Evolutionary conservation across 1,284 basidiomycete genomes (phyloP), one percentile per base, ranked within the genome.

Genomic region (Ceratorhiza oryzae-sativae): DNA sequence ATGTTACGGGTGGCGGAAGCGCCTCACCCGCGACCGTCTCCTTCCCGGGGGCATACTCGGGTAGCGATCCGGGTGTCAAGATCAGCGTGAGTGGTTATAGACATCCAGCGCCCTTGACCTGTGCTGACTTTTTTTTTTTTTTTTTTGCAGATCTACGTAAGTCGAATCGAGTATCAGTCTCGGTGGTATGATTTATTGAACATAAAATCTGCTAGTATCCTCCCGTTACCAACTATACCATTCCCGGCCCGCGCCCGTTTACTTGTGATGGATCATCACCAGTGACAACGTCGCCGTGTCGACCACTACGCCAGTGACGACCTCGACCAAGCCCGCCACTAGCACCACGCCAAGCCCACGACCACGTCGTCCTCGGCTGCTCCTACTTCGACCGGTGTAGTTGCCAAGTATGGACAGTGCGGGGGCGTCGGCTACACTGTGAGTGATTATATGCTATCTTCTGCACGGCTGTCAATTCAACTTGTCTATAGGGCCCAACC

Each of bases 11-110:
- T 23, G 73, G 73, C 15, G 71, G 71, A 36, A 70, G 46, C 20
- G 56, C 71, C 2, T 65, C 60, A 4, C 74, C 72, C 8, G 84
- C 86, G 71, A 83, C 86, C 39, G 89, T 89, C 18, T 79, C 76
- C 12, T 81, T 91, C 72, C 90, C 90, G 0, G 90, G 89, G 10
- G 86, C 85, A 2, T 91, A 91, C 80, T 81, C 76, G 18, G 86
- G 87, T 76, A 81, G 73, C 53, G 88, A 90, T 75, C 84, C 87
- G 1, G 89, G 90, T 59, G 87, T 91, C 51, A 55, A 20, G 25
- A 51, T 63, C 51, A 71, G 46, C 41, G 55, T 73, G 42, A 56
- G 67, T 34, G 2, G 23, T 12, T 32, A 20, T 20, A 4, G 36
- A 5, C 27, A 32, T n/a, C 12, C 30, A 45, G 8, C 25, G 10